A percentile compares a stretch with the other conserved stretches of the same genome.
Evolutionary conservation across 257 asterid species (phyloP).

Genomic region (Solanum paucissectum): DNA sequence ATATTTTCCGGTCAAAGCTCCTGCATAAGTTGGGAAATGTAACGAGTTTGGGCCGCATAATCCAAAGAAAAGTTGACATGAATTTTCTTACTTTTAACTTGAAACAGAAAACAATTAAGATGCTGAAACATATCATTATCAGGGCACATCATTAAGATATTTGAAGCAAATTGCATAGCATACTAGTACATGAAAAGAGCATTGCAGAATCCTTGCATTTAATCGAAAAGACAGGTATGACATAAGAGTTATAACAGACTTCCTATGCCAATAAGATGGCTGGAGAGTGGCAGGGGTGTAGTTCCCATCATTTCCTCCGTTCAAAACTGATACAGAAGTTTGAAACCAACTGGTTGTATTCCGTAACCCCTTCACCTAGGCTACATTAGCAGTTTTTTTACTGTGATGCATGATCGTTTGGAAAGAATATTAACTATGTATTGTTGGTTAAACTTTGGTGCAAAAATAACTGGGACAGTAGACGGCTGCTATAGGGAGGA

Average conservation of each 20-base stretch:
- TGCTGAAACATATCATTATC: not conserved
- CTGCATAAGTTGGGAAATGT: slow-evolving; percentile 25
- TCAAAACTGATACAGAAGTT: not conserved
- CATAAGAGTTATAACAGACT: not conserved
- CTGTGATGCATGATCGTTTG: not conserved
- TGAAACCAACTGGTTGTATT: not conserved
- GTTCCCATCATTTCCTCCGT: not conserved
- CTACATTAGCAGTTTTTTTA: not conserved
- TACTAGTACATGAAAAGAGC: not conserved
- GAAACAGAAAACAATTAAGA: not conserved
- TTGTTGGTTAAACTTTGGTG: not conserved
- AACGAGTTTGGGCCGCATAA: not conserved
- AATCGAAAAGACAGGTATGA: not conserved
- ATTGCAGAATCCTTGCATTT: not conserved
- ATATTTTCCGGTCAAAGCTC: slow-evolving; percentile 87
- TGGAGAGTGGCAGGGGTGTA: not conserved
- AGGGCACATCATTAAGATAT: not conserved
- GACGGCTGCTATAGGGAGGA: not conserved
- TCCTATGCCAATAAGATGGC: not conserved
- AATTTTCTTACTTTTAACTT: not conserved
- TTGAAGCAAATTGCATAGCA: not conserved
- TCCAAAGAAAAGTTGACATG: not conserved
- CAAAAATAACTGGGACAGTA: not conserved
- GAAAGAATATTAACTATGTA: not conserved
- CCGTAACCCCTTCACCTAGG: not conserved